Evolutionary conservation across 2,329 filamentous ascomycete genomes (phyloP).

Genomic region (Colletotrichum sublineola): DNA sequence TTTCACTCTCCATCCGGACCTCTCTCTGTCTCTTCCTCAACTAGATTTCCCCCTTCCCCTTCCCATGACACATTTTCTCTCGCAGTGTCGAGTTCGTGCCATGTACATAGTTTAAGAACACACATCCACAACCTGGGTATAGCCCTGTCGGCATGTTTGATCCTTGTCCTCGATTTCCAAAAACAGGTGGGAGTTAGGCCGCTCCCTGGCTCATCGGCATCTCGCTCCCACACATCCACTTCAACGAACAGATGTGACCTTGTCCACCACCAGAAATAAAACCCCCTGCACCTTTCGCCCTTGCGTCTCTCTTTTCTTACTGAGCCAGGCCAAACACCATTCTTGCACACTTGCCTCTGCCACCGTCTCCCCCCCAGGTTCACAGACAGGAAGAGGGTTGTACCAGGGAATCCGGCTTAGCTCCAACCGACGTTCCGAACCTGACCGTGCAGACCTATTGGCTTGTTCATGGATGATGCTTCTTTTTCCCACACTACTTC

Average conservation of each 20-base stretch:
- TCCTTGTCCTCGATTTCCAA: constrained; percentile 50
- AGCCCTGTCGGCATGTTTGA: constrained; percentile 47
- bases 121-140: constrained; percentile 44
- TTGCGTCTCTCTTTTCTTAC: constrained; percentile 23
- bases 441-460: constrained; percentile 58
- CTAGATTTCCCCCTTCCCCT: constrained; percentile 22
- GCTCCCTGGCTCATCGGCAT: constrained; percentile 50
- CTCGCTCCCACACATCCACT: constrained; percentile 53
- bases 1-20: constrained; percentile 28
- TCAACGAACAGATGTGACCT: constrained; percentile 58
- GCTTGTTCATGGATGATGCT: constrained; percentile 55
- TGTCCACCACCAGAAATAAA: constrained; percentile 43
- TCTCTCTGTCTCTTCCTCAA: constrained; percentile 34
- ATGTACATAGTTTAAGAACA: constrained; percentile 39
- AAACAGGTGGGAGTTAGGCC: constrained; percentile 47
- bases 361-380: constrained; percentile 44
- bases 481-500: constrained; percentile 58
- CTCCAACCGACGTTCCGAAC: constrained; percentile 66
- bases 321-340: constrained; percentile 42
- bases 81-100: constrained; percentile 35
- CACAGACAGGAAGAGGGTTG: constrained; percentile 55
- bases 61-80: constrained; percentile 13
- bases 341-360: constrained; percentile 45
- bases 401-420: constrained; percentile 65
- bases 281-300: constrained; percentile 41